A percentile compares a stretch with the other conserved stretches of the same genome.
phyloP scores from a whole-genome alignment of 495 filamentous ascomycete genomes.

The Xylaria bambusicola region DNA sequence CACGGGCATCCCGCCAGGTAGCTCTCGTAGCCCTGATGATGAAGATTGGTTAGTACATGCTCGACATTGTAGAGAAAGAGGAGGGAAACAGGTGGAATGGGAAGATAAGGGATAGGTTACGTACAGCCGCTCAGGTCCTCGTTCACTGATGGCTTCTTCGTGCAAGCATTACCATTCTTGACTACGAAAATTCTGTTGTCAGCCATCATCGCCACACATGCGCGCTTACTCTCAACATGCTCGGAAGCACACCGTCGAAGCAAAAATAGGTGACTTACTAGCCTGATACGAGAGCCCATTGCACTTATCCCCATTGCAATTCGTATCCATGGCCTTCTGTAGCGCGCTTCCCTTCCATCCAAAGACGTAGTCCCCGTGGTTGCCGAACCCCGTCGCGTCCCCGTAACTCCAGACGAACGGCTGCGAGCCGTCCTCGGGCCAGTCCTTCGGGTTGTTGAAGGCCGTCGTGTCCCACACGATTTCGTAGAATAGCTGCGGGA shows the following conservation, averaged over 20 bases:
- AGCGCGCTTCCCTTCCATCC: slow-evolving; percentile 34
- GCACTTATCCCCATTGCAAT: slow-evolving; percentile 27
- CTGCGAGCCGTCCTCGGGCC: slow-evolving; percentile 45
- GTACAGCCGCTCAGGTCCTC: slow-evolving; percentile 38
- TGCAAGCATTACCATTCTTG: slow-evolving; percentile 34
- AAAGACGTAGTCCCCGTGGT: slow-evolving; percentile 33
- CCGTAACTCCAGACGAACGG: slow-evolving; percentile 49
- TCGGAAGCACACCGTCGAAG: too few relatives aligned
- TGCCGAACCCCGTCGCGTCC: slow-evolving; percentile 31
- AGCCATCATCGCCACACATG: too few relatives aligned
- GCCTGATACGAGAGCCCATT: slow-evolving; percentile 26
- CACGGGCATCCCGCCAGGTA: slow-evolving; percentile 31
- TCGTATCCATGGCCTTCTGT: slow-evolving; percentile 30
- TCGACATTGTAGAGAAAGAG: background rate
- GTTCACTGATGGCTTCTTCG: slow-evolving; percentile 25
- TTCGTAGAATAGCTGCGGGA: slow-evolving; percentile 43
- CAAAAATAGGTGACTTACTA: slow-evolving; percentile 4
- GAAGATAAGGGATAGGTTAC: slow-evolving; percentile 3
- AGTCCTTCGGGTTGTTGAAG: slow-evolving; percentile 41
- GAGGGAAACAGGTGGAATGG: background rate
- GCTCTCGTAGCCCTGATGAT: slow-evolving; percentile 24
- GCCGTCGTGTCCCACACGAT: slow-evolving; percentile 41
- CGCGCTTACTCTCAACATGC: too few relatives aligned
- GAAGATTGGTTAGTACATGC: background rate
- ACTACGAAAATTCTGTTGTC: slow-evolving; percentile 8